Evolutionary conservation across 805 yeast species (phyloP).

Genomic region (Ogataea philodendri): DNA sequence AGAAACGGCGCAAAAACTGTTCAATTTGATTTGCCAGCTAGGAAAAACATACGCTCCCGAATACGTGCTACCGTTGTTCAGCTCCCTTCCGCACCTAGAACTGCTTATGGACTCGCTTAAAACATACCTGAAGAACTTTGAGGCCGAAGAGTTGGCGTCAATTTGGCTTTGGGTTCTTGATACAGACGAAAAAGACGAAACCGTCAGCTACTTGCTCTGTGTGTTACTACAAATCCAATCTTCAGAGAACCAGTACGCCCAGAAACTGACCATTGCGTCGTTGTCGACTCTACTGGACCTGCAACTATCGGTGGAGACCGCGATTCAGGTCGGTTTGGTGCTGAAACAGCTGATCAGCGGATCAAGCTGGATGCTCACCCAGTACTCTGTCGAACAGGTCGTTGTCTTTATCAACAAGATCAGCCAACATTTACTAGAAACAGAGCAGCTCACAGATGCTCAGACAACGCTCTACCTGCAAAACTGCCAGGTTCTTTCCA

Average conservation of each 20-base stretch:
- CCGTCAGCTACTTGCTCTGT: constrained; percentile 4
- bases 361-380: constrained; percentile 58
- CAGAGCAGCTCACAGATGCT: constrained; percentile 20
- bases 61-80: constrained; percentile 25
- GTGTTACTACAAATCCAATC: constrained; percentile 8
- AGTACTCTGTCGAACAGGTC: constrained; percentile 60
- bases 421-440: constrained; percentile 9
- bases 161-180: constrained; percentile 17
- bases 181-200: background rate
- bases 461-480: constrained; percentile 33
- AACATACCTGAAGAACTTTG: constrained; percentile 11
- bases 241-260: constrained; percentile 5
- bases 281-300: constrained; percentile 29
- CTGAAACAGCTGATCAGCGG: constrained; percentile 46
- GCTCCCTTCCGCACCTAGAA: constrained; percentile 15
- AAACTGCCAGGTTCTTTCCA: constrained; percentile 51
- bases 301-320: background rate
- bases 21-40: constrained; percentile 18
- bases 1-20: constrained; percentile 9
- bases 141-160: constrained; percentile 1
- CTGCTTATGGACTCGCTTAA: constrained; percentile 5
- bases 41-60: constrained; percentile 11
- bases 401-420: constrained; percentile 16
- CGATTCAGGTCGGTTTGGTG: constrained; percentile 10
- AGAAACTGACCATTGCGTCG: constrained; percentile 30